Evolutionary conservation across 805 yeast species (phyloP).

Genomic region (Dipodascus albidus): DNA sequence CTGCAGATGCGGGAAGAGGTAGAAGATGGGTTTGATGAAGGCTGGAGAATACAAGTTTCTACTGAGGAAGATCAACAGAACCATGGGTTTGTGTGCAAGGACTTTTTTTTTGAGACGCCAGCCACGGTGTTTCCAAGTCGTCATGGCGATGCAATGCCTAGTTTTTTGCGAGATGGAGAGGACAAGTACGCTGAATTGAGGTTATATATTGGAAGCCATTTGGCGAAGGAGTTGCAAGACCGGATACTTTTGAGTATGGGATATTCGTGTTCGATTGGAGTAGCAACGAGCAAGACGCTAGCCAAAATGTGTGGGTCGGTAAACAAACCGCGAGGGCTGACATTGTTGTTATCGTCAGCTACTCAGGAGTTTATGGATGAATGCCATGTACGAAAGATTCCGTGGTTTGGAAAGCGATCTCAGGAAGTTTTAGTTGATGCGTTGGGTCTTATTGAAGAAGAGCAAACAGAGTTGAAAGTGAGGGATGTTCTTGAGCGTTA

Average conservation of each 20-base stretch:
- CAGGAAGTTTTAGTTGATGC: constrained; percentile 5
- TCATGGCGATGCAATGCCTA: background rate
- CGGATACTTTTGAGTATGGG: constrained; percentile 17
- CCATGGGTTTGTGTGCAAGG: constrained; percentile 11
- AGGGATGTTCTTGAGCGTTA: background rate
- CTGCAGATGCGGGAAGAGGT: constrained; percentile 8
- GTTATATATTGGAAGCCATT: constrained; percentile 19
- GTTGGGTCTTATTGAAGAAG: background rate
- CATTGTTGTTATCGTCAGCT: constrained; percentile 17
- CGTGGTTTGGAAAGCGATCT: constrained; percentile 21
- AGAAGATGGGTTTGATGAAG: constrained; percentile 14
- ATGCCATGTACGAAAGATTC: constrained; percentile 12
- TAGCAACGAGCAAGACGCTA: constrained; percentile 17
- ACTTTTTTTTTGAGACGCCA: constrained; percentile 20
- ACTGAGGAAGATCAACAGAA: background rate
- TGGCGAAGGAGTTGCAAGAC: constrained; percentile 19
- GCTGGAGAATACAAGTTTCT: background rate
- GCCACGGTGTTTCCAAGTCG: constrained; percentile 15
- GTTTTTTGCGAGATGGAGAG: background rate
- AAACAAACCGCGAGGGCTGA: constrained; percentile 23
- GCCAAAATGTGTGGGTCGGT: constrained; percentile 22
- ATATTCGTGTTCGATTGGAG: constrained; percentile 23
- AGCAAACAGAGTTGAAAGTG: background rate
- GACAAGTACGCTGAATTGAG: background rate
- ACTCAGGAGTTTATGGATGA: constrained; percentile 15